phyloP scores from a whole-genome alignment of 768 basidiomycete species.

The Rubroboletus satanas region DNA sequence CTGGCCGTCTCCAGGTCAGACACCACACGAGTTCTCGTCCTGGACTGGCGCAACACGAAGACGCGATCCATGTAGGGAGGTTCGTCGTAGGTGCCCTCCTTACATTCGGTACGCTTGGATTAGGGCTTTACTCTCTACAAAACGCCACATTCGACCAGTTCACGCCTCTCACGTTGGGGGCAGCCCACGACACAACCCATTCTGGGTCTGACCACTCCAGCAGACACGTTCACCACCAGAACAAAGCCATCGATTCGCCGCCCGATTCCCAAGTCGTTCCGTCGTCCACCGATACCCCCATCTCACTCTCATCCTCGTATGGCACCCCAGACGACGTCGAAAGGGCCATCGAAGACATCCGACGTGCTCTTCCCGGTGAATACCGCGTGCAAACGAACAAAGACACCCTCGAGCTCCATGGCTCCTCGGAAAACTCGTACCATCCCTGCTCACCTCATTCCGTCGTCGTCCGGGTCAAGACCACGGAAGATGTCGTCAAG shows the following conservation, averaged over 20 bases:
- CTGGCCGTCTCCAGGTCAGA: slow-evolving; percentile 1
- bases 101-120: slow-evolving; percentile 17
- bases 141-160: background rate
- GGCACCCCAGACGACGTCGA: slow-evolving; percentile 45
- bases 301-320: slow-evolving; percentile 31
- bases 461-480: slow-evolving; percentile 53
- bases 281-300: background rate
- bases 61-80: slow-evolving; percentile 5
- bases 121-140: slow-evolving; percentile 18
- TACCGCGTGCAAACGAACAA: slow-evolving; percentile 49
- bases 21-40: background rate
- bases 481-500: slow-evolving; percentile 79
- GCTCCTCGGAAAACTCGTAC: slow-evolving; percentile 68
- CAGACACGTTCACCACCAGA: slow-evolving; percentile 4
- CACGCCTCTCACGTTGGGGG: slow-evolving; percentile 3
- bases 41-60: background rate
- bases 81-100: slow-evolving; percentile 20
- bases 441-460: slow-evolving; percentile 57
- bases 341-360: slow-evolving; percentile 53
- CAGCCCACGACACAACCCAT: background rate
- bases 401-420: slow-evolving; percentile 49
- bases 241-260: background rate
- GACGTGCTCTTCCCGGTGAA: slow-evolving; percentile 41
- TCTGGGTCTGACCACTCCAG: background rate
- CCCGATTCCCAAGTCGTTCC: background rate